Conservation (phyloP, 148 eudicot genomes). For the Silene uniflora region DNA sequence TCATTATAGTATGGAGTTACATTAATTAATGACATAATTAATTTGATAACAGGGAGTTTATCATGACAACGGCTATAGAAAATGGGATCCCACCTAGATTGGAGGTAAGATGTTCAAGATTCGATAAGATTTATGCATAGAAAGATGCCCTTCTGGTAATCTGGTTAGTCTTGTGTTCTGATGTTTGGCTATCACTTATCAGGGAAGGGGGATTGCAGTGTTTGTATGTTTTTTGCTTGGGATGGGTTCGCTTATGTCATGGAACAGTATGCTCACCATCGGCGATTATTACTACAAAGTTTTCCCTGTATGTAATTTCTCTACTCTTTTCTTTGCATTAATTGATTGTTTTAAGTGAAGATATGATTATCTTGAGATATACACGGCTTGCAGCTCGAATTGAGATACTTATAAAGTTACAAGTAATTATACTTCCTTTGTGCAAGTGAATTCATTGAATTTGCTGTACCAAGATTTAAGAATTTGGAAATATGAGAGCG, state of each 20-base stretch:
- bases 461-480: not conserved
- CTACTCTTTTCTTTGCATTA: not conserved
- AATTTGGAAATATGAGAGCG: not conserved
- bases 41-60: slow-evolving; percentile 1
- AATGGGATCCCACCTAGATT: slow-evolving; percentile 5
- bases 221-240: slow-evolving; percentile 64
- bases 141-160: not conserved
- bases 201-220: slow-evolving; percentile 43
- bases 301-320: slow-evolving; percentile 44
- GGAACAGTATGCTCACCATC: slow-evolving; percentile 65
- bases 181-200: not conserved
- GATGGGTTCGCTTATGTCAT: slow-evolving; percentile 52
- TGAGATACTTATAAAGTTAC: no score
- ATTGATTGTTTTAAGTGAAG: not conserved
- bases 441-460: no score
- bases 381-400: not conserved
- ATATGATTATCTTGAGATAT: not conserved
- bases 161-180: not conserved
- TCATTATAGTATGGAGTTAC: not conserved
- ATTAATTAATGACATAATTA: not conserved
- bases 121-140: not conserved
- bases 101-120: slow-evolving; percentile 4
- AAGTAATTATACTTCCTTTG: no score
- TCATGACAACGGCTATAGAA: not conserved
- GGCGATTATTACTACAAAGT: slow-evolving; percentile 50